Percentiles rank a stretch among this genome's conserved stretches.
These are phyloP conservation scores for Botrytis fabae DNA, from an alignment of 2,329 filamentous ascomycete species.

Conservation along the genomic window DNA sequence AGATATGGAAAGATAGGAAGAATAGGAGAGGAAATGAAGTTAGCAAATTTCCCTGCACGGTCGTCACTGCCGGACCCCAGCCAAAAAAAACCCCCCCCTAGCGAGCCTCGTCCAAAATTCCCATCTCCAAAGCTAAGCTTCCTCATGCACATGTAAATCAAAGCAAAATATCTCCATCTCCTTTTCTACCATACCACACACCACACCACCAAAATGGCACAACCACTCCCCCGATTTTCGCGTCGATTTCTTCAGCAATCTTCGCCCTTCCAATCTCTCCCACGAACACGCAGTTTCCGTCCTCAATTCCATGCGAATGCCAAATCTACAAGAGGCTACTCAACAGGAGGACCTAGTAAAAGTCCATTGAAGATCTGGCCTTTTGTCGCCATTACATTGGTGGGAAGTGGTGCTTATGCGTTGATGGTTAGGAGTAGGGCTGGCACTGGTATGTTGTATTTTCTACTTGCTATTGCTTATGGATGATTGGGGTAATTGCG, in stretches of 20 bases:
- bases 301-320: slow-evolving; percentile 26
- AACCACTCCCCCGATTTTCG: slow-evolving; percentile 33
- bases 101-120: neutral
- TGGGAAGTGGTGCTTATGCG: slow-evolving; percentile 51
- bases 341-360: slow-evolving; percentile 38
- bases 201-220: slow-evolving; percentile 31
- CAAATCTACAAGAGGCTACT: slow-evolving; percentile 31
- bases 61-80: neutral
- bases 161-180: neutral
- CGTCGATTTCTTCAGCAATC: slow-evolving; percentile 34
- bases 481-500: neutral
- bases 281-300: slow-evolving; percentile 30
- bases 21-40: neutral
- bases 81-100: neutral
- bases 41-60: slow-evolving; percentile 10
- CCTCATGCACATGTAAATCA: slow-evolving; percentile 6
- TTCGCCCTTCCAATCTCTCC: slow-evolving; percentile 28
- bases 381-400: slow-evolving; percentile 46
- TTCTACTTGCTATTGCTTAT: neutral
- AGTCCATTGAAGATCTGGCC: slow-evolving; percentile 44
- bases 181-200: neutral
- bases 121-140: slow-evolving; percentile 8
- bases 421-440: slow-evolving; percentile 52
- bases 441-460: slow-evolving; percentile 35
- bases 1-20: neutral